Evolutionary conservation across 1,284 basidiomycete genomes (phyloP), one percentile per base, ranked within the genome.

Genomic region (Kwoniella shivajii): DNA sequence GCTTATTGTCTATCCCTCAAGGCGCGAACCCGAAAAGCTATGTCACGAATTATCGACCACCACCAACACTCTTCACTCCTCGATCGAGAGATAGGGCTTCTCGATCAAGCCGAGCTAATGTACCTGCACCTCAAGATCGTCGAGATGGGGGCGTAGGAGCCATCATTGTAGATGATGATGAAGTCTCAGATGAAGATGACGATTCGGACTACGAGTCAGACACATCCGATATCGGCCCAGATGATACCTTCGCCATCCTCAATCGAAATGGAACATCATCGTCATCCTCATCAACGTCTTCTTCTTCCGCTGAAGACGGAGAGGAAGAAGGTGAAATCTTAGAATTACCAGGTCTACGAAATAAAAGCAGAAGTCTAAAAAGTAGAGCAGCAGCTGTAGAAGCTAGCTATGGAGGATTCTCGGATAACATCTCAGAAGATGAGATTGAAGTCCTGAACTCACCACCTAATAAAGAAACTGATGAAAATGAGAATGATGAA

Each of bases 141-240:
- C 26, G 38, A 42, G 26, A 36, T 39, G 18, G 18, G 22, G 43
- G 36, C 14, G 53, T 72, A 3, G 48, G 50, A 18, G 71, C 69
- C 4, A 69, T 69, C 45, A 60, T 66, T 29, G 70, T 71, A 20
- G 67, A 71, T 29, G 72, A 72, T 38, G 64, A 63, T 30, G 71
- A 70, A 34, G 59, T 64, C 27, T 56, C 56, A 5, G 34, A 55
- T 26, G 50, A 59, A 5, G 50, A 58, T 20, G 52, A 59, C 20
- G 60, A 61, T 37, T 60, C 56, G 7, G 62, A 63, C 7, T 50
- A 38, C 30, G 61, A 57, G n/a, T 43, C 18, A 22, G 44, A 56
- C 13, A 53, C 45, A 14, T 50, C 57, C 10, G 59, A 57, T 18
- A 44, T 53, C 20, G 57, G 50, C 18, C 41, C 51, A n/a, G 38